These are phyloP conservation scores for Crassisporium funariophilum DNA, from an alignment of 768 basidiomycete genomes.

Conservation along the genomic window DNA sequence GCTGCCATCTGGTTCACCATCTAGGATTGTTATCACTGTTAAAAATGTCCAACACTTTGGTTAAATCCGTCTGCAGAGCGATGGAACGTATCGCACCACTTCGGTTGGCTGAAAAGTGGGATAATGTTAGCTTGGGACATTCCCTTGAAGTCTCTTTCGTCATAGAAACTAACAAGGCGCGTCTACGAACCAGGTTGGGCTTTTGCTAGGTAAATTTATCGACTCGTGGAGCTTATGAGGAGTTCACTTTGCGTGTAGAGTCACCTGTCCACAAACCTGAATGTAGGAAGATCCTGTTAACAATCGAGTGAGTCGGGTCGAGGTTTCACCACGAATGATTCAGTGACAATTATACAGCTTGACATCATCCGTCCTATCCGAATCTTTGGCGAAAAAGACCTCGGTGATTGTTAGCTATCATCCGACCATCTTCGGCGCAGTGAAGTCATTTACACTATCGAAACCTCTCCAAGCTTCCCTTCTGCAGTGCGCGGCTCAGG, in stretches of 20 bases:
- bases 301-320: constrained; percentile 61
- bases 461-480: constrained; percentile 81
- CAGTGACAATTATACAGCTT: constrained; percentile 47
- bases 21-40: no score
- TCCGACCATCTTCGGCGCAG: constrained; percentile 77
- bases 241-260: constrained; percentile 35
- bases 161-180: constrained; percentile 8
- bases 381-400: constrained; percentile 62
- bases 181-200: constrained; percentile 56
- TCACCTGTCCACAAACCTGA: constrained; percentile 51
- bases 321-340: neutral
- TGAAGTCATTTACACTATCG: constrained; percentile 74
- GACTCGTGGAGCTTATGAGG: neutral
- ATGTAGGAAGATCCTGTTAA: constrained; percentile 55
- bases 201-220: constrained; percentile 60
- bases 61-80: constrained; percentile 60
- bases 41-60: constrained; percentile 36
- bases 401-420: constrained; percentile 83
- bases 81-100: constrained; percentile 90
- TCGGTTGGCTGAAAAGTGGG: constrained; percentile 87
- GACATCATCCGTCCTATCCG: constrained; percentile 68
- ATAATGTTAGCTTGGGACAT: constrained; percentile 70
- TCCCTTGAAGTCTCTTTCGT: constrained; percentile 6
- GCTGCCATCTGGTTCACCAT: no score
- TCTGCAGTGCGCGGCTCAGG: constrained; percentile 76